Conservation (phyloP, 495 filamentous ascomycete genomes). For the Evernia prunastri region DNA sequence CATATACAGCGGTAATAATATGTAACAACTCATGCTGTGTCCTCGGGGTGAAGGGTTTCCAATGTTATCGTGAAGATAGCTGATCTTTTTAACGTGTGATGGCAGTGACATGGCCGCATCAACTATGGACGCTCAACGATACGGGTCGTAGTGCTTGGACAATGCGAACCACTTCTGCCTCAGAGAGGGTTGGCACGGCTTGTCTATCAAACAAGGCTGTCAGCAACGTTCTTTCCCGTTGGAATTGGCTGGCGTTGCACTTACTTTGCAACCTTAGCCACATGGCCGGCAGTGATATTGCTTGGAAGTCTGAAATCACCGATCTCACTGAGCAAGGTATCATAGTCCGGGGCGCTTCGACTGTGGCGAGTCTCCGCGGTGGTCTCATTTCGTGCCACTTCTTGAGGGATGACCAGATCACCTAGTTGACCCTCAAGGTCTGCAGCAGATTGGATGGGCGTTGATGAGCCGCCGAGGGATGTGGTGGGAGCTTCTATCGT, state of each 20-base stretch:
- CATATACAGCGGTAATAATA: neutral
- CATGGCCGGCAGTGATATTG: slow-evolving; percentile 3
- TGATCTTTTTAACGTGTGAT: neutral
- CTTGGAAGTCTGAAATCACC: slow-evolving; percentile 7
- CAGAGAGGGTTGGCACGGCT: slow-evolving; percentile 6
- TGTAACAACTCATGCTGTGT: neutral
- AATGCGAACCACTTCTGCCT: neutral
- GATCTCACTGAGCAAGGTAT: neutral
- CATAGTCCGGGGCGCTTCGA: neutral
- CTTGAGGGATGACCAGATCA: slow-evolving; percentile 7
- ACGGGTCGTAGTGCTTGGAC: neutral
- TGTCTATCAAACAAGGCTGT: neutral
- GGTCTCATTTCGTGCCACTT: neutral
- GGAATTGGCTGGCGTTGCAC: neutral
- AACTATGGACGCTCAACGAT: neutral
- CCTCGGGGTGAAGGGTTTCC: neutral
- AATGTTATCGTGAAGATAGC: neutral
- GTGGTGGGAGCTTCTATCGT: slow-evolving; percentile 1
- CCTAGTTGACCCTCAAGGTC: neutral
- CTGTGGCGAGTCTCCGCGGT: neutral
- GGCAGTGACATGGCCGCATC: neutral
- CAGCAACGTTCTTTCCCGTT: neutral
- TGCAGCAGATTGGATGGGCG: neutral
- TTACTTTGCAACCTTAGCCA: slow-evolving; percentile 3
- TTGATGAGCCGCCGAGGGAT: neutral